Base-by-base conservation (phyloP, 768 basidiomycete species). In the Cyclocybe aegerita region DNA sequence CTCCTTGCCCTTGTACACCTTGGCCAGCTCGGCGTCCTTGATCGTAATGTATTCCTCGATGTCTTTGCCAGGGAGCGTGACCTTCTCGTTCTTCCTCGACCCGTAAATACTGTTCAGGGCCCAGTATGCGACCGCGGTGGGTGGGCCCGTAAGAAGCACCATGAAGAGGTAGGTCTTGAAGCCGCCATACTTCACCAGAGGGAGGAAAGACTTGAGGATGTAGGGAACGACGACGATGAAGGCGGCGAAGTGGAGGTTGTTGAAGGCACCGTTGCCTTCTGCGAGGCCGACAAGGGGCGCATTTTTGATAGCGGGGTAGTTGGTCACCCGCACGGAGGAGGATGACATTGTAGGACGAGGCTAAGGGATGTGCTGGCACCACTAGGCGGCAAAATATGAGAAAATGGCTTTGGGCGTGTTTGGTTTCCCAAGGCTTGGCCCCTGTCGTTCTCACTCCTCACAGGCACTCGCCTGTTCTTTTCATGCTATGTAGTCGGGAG, bases 31-130 rank as follows among this genome's bases (percentile, higher is more conserved):
- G 0, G 74, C 69, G 73, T 96, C 93, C 53, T 91, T 86, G 73
- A 98, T 87, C 39, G 85, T 88, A 63, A 98, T 89, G 67, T 98
- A 99, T 57, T 89, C 81, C 59, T 90, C 88, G 52, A 97, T 83
- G 60, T 88, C 81, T 69, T 87, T 90, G 53, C 86, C 86, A 3
- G 97, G 95, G 16, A 98, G 73, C 23, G 71, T 63, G 61, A 94
- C 85, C 74, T 94, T 93, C 56, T 90, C 86, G 70, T 95, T 93
- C 68, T 79, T 85, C 61, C 92, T 79, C 8, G 74, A 62, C 29
- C 95, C 94, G 58, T 89, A 90, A 60, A 76, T 82, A 65, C 90
- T 93, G 72, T 89, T 86, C 59, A 94, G 53, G 0, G 84, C 79
- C 97, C 97, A 99, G 77, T 99, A 99, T 0, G 74, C 85, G 36